These are phyloP conservation scores for Aspergillus arachidicola DNA, from an alignment of 2,329 filamentous ascomycete species.

Conservation along the genomic window DNA sequence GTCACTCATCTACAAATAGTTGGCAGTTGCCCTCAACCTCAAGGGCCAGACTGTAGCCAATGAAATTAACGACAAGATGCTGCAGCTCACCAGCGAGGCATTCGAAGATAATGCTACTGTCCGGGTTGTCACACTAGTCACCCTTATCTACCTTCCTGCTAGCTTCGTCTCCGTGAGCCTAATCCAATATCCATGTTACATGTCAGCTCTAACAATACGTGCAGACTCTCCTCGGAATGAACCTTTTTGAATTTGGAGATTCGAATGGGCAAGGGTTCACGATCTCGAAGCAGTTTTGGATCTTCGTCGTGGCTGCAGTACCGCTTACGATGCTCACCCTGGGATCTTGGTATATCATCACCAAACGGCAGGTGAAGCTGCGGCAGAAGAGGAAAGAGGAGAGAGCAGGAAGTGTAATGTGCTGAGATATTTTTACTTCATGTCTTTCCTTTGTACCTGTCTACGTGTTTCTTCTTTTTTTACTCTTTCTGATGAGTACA, in stretches of 20 bases:
- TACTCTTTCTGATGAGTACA: not conserved
- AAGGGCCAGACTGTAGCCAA: constrained; percentile 17
- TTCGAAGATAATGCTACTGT: constrained; percentile 31
- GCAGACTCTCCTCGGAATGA: constrained; percentile 27
- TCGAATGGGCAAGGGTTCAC: constrained; percentile 7
- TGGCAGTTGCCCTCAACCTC: constrained; percentile 16
- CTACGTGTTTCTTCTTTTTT: not conserved
- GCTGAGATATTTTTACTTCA: not conserved
- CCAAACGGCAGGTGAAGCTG: not conserved
- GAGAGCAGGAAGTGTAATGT: not conserved
- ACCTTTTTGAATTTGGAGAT: constrained; percentile 22
- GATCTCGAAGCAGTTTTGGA: constrained; percentile 23
- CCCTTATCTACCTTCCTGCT: constrained; percentile 35
- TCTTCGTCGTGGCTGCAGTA: constrained; percentile 19
- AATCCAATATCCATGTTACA: not conserved
- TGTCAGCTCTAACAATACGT: not conserved
- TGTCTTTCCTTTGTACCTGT: not conserved
- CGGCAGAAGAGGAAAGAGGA: not conserved
- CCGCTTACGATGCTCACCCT: constrained; percentile 19
- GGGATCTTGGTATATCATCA: constrained; percentile 17
- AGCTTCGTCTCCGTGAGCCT: constrained; percentile 40
- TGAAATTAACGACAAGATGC: constrained; percentile 19
- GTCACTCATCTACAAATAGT: constrained; percentile 5
- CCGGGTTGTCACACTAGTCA: constrained; percentile 29
- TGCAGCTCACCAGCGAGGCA: constrained; percentile 18